These are phyloP conservation scores for Termitomyces sp. DNA, from an alignment of 768 basidiomycete genomes.

Conservation along the genomic window DNA sequence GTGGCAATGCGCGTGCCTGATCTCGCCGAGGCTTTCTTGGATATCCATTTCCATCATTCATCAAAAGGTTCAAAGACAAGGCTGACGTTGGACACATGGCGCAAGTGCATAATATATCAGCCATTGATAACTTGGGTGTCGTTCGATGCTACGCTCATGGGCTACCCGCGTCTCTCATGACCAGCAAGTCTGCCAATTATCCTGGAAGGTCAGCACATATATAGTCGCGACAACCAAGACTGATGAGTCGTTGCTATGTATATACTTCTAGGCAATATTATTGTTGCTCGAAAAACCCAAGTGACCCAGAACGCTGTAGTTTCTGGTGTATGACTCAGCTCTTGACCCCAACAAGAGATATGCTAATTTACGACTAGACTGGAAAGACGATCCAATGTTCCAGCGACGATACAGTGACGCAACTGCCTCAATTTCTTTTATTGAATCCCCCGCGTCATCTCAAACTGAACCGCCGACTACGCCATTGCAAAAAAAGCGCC, in stretches of 20 bases:
- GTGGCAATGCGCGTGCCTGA: not conserved
- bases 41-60: not conserved
- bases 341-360: not conserved
- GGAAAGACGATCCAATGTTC: slow-evolving; percentile 13
- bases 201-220: slow-evolving; percentile 27
- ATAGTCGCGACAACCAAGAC: not conserved
- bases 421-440: not conserved
- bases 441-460: not conserved
- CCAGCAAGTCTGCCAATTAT: slow-evolving; percentile 25
- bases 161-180: slow-evolving; percentile 14
- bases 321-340: slow-evolving; percentile 31
- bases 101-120: slow-evolving; percentile 16
- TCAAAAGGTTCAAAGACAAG: not conserved
- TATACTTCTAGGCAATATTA: slow-evolving; percentile 28
- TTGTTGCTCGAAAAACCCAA: slow-evolving; percentile 23
- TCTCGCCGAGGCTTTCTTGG: not conserved
- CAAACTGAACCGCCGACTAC: not conserved
- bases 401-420: not conserved
- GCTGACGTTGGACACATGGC: not conserved
- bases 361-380: slow-evolving; percentile 5
- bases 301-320: slow-evolving; percentile 19
- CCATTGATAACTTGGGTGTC: slow-evolving; percentile 21
- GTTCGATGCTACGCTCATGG: slow-evolving; percentile 30
- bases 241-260: not conserved
- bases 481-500: slow-evolving; percentile 9